Percentiles rank a stretch among this genome's conserved stretches.
Evolutionary conservation across 169 alveolate species (phyloP).

Genomic region (Theileria luwenshuni): DNA sequence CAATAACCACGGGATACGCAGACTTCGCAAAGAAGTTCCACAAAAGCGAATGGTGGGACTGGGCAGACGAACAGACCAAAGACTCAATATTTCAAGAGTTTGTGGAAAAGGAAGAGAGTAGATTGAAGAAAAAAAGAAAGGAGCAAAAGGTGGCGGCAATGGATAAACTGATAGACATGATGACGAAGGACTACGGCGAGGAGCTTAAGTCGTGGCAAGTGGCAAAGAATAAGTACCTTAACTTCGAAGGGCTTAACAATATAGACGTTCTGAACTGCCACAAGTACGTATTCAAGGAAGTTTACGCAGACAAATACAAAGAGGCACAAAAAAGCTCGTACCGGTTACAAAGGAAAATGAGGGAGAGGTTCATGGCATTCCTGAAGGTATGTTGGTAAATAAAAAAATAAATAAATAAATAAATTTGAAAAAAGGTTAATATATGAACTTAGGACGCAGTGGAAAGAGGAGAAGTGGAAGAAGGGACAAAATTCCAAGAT

Average conservation of each 20-base stretch:
- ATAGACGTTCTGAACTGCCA: conserved; percentile 72
- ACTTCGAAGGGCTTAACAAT: conserved; percentile 70
- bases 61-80: conserved; percentile 77
- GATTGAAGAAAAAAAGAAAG: conserved; percentile 63
- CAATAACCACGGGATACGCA: conserved; percentile 62
- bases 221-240: conserved; percentile 60
- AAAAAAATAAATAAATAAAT: neutral
- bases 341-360: conserved; percentile 73
- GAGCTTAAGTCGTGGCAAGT: conserved; percentile 67
- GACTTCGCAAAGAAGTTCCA: conserved; percentile 77
- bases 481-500: conserved; percentile 42
- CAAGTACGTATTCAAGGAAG: conserved; percentile 68
- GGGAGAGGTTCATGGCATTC: conserved; percentile 74
- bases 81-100: conserved; percentile 81
- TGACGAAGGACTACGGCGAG: conserved; percentile 42
- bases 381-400: conserved; percentile 56
- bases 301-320: conserved; percentile 51
- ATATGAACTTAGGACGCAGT: conserved; percentile 27
- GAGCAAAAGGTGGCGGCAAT: conserved; percentile 56
- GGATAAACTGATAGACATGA: conserved; percentile 65
- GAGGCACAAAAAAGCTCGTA: conserved; percentile 64
- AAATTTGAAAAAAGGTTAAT: neutral
- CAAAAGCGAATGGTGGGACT: conserved; percentile 82
- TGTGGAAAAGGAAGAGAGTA: conserved; percentile 68
- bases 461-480: conserved; percentile 42